A percentile compares a stretch with the other conserved stretches of the same genome.
phyloP scores from a whole-genome alignment of 1,139 yeast genomes.

The Taiozyma sp. region DNA sequence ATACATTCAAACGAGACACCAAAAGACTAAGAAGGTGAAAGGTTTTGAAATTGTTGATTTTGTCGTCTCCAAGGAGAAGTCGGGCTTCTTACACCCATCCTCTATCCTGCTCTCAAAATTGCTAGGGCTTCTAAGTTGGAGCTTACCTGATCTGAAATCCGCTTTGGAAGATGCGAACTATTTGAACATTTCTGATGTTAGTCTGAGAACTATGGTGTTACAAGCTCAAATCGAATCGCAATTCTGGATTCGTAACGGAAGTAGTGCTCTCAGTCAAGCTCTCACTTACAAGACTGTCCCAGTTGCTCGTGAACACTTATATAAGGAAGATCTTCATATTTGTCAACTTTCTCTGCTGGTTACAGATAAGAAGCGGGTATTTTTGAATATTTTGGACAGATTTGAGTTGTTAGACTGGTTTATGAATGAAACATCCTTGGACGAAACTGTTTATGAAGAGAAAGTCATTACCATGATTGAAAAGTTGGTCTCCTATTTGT shows the following conservation, averaged over 20 bases:
- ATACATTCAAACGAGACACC: neutral
- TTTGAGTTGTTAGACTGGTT: slow-evolving; percentile 61
- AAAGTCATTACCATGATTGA: slow-evolving; percentile 47
- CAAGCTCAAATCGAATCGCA: slow-evolving; percentile 53
- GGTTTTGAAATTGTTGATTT: slow-evolving; percentile 25
- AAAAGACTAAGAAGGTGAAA: slow-evolving; percentile 1
- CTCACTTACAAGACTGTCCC: slow-evolving; percentile 31
- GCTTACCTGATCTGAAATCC: slow-evolving; percentile 13
- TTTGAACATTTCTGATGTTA: slow-evolving; percentile 45
- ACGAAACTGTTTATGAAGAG: slow-evolving; percentile 53
- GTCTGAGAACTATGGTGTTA: slow-evolving; percentile 55
- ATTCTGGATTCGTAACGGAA: slow-evolving; percentile 67
- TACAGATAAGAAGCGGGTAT: slow-evolving; percentile 33
- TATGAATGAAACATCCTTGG: slow-evolving; percentile 31
- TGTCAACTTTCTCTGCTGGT: slow-evolving; percentile 49
- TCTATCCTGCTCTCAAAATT: slow-evolving; percentile 40
- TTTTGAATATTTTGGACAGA: slow-evolving; percentile 50
- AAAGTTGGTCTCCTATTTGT: slow-evolving; percentile 50
- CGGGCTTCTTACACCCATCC: slow-evolving; percentile 57
- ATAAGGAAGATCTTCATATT: slow-evolving; percentile 53
- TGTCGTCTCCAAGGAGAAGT: slow-evolving; percentile 43
- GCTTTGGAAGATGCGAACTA: slow-evolving; percentile 27
- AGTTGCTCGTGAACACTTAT: slow-evolving; percentile 23
- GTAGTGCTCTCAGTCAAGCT: slow-evolving; percentile 45
- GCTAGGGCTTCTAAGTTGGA: slow-evolving; percentile 19